Base-by-base conservation (phyloP, 2,329 filamentous ascomycete genomes). In the Calonectria pseudoreteaudii region DNA sequence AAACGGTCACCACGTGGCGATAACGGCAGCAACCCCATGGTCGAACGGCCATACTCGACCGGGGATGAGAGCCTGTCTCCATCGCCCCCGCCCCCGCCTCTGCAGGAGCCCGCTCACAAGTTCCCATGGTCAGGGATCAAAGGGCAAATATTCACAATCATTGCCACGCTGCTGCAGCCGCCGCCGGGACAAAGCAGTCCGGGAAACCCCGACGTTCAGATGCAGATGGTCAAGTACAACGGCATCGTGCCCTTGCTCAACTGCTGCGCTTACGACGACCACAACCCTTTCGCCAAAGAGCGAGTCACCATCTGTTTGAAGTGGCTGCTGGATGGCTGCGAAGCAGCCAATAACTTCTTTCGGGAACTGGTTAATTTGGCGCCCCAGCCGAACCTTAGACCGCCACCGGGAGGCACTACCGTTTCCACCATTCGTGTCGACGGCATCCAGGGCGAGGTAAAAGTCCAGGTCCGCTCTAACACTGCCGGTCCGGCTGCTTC, bases 251-350 rank as follows among this genome's bases (percentile, higher is more conserved):
- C 94, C 0, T 90, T 98, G 26, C 90, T 98, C 20, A 95, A 95
- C 81, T 98, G 95, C 84, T 98, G 95, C 80, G 91, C 93, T 38
- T 97, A 97, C 82, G 96, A 98, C 82, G 95, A 96, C 78, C 92
- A 98, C 85, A 98, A 98, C 81, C 95, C 95, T 0, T 98, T 96
- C 82, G 96, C 98, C 76, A 95, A 96, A 80, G 96, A 98, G 84
- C 94, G 96, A 76, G 94, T 95, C 3, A 95, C 96, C 65, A 93
- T 98, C 82, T 96, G 94, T 77, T 89, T 97, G n/a, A 96, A 96
- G 82, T 97, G 92, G 90, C 87, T 94, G 8, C 90, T 94, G 85
- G 93, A 94, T 78, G 93, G 93, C 16, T 95, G 93, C 74, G 90
- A 93, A 38, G 93, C 93, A 71, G 94, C 94, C 20, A 93, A 94